Base-by-base conservation (phyloP, 2,329 filamentous ascomycete genomes). In the Fusarium keratoplasticum region DNA sequence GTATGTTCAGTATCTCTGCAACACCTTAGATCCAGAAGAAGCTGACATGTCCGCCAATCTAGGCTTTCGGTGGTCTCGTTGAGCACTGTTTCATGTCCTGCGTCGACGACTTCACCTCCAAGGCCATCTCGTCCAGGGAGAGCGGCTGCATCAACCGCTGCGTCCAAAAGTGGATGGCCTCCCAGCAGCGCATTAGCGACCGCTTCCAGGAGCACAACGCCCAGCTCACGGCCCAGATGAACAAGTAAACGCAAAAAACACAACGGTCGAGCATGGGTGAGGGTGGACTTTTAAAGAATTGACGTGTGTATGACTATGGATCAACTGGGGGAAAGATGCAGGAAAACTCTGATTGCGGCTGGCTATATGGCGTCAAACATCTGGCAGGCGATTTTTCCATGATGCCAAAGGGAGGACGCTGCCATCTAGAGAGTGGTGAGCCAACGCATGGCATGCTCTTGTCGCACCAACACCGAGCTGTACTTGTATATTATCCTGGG, bases 71-170 rank as follows among this genome's bases (percentile, higher is more conserved):
- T 64, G 79, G 81, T 66, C 78, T 82, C 38, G 93, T 95, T 79
- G 92, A 95, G 84, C 90, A 92, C 86, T 99, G 96, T 91, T 99
- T 99, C 89, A 92, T 94, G 83, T 93, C 96, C 85, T 99, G 96
- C 89, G 91, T 99, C 86, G 96, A 95, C 85, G 95, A 98, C 89
- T 99, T 99, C 90, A 97, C 95, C 81, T 97, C 95, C 86, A 98
- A 98, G 87, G 94, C 95, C 58, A 91, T 99, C 76, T 93, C 94
- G 73, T 90, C 92, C 77, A 93, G 94, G 82, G 96, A 99, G 87
- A 93, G 94, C 81, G 93, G 94, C 83, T 99, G 96, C 87, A 92
- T 98, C 80, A 92, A 94, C 86, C 94, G 95, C 80, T 99, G 96
- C 85, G 95, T 98, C 72, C 93, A 96, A 86, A 99, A 99, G 88